Evolutionary conservation across 345 rosid genomes (phyloP).

Genomic region (Gossypium rotundifolium): DNA sequence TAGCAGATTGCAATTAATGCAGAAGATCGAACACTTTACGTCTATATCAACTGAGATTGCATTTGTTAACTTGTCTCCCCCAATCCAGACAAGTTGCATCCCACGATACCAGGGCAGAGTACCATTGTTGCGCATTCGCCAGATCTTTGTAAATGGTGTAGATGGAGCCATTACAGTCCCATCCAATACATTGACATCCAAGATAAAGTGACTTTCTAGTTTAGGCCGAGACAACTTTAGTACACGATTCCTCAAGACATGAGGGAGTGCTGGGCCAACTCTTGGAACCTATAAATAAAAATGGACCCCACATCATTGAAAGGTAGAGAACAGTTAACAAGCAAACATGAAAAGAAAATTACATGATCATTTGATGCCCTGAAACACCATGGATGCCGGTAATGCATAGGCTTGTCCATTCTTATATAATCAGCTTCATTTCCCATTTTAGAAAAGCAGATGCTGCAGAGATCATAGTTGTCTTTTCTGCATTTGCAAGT

Average conservation of each 20-base stretch:
- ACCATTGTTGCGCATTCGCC: constrained; percentile 89
- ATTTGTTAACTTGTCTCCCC: constrained; percentile 56
- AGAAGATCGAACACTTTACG: constrained; percentile 31
- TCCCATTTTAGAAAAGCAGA: constrained; percentile 72
- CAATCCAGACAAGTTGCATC: constrained; percentile 62
- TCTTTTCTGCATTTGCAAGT: constrained; percentile 44
- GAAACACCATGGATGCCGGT: constrained; percentile 22
- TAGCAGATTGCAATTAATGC: background rate
- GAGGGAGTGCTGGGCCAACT: constrained; percentile 24
- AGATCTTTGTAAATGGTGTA: constrained; percentile 72
- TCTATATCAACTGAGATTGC: constrained; percentile 40
- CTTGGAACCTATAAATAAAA: constrained; percentile 25
- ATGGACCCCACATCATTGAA: background rate
- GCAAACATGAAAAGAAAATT: constrained; percentile 14
- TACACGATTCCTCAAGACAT: constrained; percentile 17
- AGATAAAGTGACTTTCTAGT: constrained; percentile 72
- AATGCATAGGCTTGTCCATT: constrained; percentile 55
- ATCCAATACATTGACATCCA: constrained; percentile 82
- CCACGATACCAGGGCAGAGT: constrained; percentile 58
- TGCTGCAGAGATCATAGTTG: constrained; percentile 80
- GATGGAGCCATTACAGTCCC: constrained; percentile 77
- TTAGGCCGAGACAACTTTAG: constrained; percentile 36
- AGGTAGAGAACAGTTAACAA: background rate
- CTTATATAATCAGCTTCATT: constrained; percentile 55
- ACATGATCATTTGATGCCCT: constrained; percentile 31